These are phyloP conservation scores for Aspergillus sojae DNA, from an alignment of 2,329 filamentous ascomycete species.

Conservation along the genomic window DNA sequence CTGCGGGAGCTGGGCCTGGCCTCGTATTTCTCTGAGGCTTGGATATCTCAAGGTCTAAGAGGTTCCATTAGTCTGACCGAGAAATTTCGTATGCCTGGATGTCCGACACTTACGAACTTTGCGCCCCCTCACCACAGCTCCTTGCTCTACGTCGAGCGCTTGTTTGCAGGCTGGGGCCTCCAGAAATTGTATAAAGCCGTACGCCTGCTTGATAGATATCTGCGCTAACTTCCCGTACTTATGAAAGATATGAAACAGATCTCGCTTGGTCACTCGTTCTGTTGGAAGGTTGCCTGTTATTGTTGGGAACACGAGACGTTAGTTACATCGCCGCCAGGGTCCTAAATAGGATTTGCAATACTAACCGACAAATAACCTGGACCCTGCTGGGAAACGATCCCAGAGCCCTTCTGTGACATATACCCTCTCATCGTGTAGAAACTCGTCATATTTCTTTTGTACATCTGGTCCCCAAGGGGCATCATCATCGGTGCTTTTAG, in stretches of 20 bases:
- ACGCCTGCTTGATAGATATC: constrained; percentile 94
- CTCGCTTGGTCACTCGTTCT: constrained; percentile 89
- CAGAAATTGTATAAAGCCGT: constrained; percentile 95
- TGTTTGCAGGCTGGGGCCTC: constrained; percentile 71
- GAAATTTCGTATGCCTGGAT: not conserved
- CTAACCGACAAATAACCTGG: constrained; percentile 53
- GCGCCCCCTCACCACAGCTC: constrained; percentile 78
- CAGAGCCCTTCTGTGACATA: constrained; percentile 56
- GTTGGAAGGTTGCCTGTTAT: constrained; percentile 81
- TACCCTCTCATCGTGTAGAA: constrained; percentile 53
- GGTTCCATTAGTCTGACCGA: constrained; percentile 22
- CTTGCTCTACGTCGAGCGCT: constrained; percentile 78
- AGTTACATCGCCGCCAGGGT: not conserved
- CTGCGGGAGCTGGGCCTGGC: constrained; percentile 46
- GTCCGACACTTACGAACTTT: constrained; percentile 75
- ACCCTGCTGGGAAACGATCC: constrained; percentile 54
- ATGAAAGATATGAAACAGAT: constrained; percentile 90
- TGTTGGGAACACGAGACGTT: not conserved
- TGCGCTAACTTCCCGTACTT: constrained; percentile 85
- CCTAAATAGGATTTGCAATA: constrained; percentile 11
- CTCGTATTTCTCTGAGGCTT: constrained; percentile 81
- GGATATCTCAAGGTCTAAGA: constrained; percentile 58
- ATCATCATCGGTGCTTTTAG: constrained; percentile 41
- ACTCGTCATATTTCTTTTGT: constrained; percentile 54
- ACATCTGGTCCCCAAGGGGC: constrained; percentile 52